Percentiles rank a stretch among this genome's conserved stretches.
These are phyloP conservation scores for Gynandropsis gynandra DNA, from an alignment of 345 rosid genomes.

Conservation along the genomic window DNA sequence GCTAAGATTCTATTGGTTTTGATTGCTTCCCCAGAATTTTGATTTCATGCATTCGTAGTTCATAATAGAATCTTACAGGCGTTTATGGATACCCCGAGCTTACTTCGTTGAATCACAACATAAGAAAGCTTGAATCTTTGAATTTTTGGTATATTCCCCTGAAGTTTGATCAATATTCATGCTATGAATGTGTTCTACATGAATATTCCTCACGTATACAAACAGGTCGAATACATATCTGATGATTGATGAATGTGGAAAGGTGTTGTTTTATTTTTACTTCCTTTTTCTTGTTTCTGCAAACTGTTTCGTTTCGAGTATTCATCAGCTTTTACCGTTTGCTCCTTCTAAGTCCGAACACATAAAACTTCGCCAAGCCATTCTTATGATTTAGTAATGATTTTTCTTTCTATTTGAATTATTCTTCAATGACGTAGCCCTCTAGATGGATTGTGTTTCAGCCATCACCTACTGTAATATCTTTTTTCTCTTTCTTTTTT, in stretches of 20 bases:
- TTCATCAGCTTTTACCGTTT: no score
- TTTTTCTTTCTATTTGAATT: no score
- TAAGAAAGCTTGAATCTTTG: no score
- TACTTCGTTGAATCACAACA: no score
- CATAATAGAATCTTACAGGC: not conserved
- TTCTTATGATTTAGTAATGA: not conserved
- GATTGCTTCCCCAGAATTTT: not conserved
- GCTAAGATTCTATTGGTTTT: not conserved
- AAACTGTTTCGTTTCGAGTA: no score
- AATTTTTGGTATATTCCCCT: no score
- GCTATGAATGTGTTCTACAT: not conserved
- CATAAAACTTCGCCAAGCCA: no score
- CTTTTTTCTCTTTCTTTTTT: constrained; percentile 8
- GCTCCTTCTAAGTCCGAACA: no score
- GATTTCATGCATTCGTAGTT: constrained; percentile 8
- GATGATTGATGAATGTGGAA: not conserved
- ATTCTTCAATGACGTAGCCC: constrained; percentile 4
- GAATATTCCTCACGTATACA: not conserved
- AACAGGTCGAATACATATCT: not conserved
- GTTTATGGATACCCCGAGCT: no score
- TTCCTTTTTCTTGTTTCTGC: not conserved
- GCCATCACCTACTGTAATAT: no score
- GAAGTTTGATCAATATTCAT: no score
- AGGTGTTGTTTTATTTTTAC: not conserved
- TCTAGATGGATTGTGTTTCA: not conserved